Conservation (phyloP, 2,329 filamentous ascomycete genomes). For the Colletotrichum sublineola region DNA sequence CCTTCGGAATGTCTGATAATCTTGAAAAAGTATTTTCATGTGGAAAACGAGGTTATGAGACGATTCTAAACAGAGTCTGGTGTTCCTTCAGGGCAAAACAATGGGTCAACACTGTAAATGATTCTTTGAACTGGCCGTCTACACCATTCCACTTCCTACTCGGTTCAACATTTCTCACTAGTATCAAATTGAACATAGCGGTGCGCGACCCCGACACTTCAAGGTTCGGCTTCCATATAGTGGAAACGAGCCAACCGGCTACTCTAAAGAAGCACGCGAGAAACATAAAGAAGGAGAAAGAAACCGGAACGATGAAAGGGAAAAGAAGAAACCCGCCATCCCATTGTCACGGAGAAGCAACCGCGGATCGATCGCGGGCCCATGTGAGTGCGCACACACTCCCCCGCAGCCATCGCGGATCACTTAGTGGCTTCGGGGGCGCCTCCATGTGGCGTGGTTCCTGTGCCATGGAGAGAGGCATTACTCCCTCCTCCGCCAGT, state of each 20-base stretch:
- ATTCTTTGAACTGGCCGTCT: neutral
- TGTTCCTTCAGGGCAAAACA: too few relatives aligned
- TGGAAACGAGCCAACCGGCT: neutral
- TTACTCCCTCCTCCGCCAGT: conserved; percentile 1
- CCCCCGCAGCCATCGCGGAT: neutral
- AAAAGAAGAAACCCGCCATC: neutral
- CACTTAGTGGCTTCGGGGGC: neutral
- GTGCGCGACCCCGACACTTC: neutral
- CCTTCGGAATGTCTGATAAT: too few relatives aligned
- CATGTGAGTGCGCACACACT: neutral
- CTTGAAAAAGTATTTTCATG: too few relatives aligned
- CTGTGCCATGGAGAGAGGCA: neutral
- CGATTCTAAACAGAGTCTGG: too few relatives aligned
- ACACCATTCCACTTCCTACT: too few relatives aligned
- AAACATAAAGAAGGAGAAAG: neutral
- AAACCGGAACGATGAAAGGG: too few relatives aligned
- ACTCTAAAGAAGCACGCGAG: neutral
- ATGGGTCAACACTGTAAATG: too few relatives aligned
- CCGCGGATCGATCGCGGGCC: neutral
- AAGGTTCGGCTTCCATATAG: neutral
- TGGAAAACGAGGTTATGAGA: neutral
- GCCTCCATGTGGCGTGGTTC: neutral
- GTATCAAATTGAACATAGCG: neutral
- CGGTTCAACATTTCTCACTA: neutral
- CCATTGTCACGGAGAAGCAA: neutral